Percentiles rank a stretch among this genome's conserved stretches.
These are phyloP conservation scores for Neoarthrinium moseri DNA, from an alignment of 2,329 filamentous ascomycete species.

Conservation along the genomic window DNA sequence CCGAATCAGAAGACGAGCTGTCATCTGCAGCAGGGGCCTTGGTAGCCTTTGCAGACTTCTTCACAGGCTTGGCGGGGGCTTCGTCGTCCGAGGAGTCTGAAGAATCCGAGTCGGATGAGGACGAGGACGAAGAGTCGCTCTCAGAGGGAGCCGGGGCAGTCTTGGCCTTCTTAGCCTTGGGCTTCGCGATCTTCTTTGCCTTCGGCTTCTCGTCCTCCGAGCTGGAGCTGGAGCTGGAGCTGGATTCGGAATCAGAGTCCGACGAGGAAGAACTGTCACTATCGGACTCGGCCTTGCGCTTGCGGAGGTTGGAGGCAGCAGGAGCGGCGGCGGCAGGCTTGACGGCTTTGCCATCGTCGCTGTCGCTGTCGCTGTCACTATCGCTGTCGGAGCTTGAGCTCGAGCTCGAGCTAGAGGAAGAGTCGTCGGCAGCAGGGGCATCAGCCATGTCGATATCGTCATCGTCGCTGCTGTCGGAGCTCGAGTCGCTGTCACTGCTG, in stretches of 20 bases:
- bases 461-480: slow-evolving; percentile 30
- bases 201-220: slow-evolving; percentile 36
- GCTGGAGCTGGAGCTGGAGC: slow-evolving; percentile 28
- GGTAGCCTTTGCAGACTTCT: slow-evolving; percentile 13
- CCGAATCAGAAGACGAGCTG: slow-evolving; percentile 34
- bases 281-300: slow-evolving; percentile 50
- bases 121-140: slow-evolving; percentile 35
- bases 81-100: slow-evolving; percentile 28
- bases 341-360: slow-evolving; percentile 21
- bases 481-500: slow-evolving; percentile 17
- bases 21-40: slow-evolving; percentile 20
- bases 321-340: slow-evolving; percentile 17
- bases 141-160: slow-evolving; percentile 28
- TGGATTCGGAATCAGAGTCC: slow-evolving; percentile 32
- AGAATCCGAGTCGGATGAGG: slow-evolving; percentile 28
- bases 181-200: slow-evolving; percentile 38
- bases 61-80: slow-evolving; percentile 16
- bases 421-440: slow-evolving; percentile 28
- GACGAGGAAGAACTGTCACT: slow-evolving; percentile 36
- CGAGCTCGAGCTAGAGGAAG: slow-evolving; percentile 25
- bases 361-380: slow-evolving; percentile 30
- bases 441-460: slow-evolving; percentile 49
- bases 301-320: slow-evolving; percentile 41
- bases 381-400: slow-evolving; percentile 33
- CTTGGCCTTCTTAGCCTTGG: slow-evolving; percentile 47